Evolutionary conservation across 805 yeast genomes (phyloP).

Genomic region (Monosporozyma unispora): DNA sequence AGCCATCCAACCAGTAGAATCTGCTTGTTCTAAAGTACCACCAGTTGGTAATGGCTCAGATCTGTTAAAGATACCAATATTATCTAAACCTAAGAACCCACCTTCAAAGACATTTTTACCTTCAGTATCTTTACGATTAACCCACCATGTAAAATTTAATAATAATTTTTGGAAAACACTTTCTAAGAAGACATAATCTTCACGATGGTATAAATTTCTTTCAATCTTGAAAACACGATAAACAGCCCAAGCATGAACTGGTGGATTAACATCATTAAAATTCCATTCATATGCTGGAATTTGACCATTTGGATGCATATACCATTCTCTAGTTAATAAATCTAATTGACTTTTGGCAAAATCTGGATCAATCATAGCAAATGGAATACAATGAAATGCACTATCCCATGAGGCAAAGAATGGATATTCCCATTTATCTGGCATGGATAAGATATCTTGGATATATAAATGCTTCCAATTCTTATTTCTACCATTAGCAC

Average conservation of each 20-base stretch:
- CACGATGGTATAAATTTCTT: conserved; percentile 72
- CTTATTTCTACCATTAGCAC: conserved; percentile 78
- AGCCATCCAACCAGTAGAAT: conserved; percentile 97
- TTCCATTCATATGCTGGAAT: conserved; percentile 97
- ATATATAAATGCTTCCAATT: conserved; percentile 87
- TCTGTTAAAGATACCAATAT: conserved; percentile 85
- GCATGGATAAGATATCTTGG: conserved; percentile 80
- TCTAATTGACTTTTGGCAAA: conserved; percentile 86
- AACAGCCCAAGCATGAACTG: conserved; percentile 95
- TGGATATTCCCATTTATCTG: conserved; percentile 95
- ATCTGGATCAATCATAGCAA: conserved; percentile 88
- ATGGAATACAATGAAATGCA: conserved; percentile 87
- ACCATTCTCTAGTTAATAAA: conserved; percentile 86
- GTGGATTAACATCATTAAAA: conserved; percentile 89
- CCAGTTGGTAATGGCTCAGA: conserved; percentile 93
- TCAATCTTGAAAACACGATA: conserved; percentile 83
- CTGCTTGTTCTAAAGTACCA: conserved; percentile 85
- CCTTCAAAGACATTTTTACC: conserved; percentile 92
- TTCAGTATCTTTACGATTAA: conserved; percentile 76
- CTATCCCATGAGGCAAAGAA: conserved; percentile 97
- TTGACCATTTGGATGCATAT: conserved; percentile 96
- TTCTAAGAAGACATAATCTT: conserved; percentile 77
- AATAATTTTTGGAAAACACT: conserved; percentile 83
- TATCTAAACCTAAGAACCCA: conserved; percentile 87
- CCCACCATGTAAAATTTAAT: conserved; percentile 96